Base-by-base conservation (phyloP, 352 stramenopile genomes). In the Phytopythium mirpurense region DNA sequence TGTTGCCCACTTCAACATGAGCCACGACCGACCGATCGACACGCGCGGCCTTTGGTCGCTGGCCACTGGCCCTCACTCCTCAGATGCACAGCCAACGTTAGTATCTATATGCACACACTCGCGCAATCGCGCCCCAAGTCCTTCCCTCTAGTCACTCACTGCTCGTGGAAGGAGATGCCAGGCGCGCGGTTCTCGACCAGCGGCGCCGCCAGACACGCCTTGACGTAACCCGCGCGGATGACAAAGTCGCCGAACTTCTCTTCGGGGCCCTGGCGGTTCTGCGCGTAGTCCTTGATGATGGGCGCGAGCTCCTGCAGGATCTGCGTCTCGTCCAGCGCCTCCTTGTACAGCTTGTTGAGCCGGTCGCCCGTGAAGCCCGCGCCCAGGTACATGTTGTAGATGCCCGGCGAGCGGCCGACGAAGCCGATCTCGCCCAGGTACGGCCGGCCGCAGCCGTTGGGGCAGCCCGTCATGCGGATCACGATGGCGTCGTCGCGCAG, bases 351-450 rank as follows among this genome's bases (percentile, higher is more conserved):
- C 63, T 92, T 90, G 76, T 86, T 88, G 35, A 94, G 68, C 24
- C 83, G 77, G 50, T 90, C 77, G 8, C 82, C 81, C 0, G 67
- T 56, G 50, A 82, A 82, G 32, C 81, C 82, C 38, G 95, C 96
- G 47, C 96, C 96, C 14, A 99, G 66, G 84, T 97, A 99, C 43
- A 99, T 52, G 77, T 99, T 97, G 77, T 99, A 99, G 52, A 79
- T 96, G 57, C 97, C 96, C 1, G 95, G 84, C 38, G 94, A 96
- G 69, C 98, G 95, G 50, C 96, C 96, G 27, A 99, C 95, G 60
- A 99, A 98, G 48, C 90, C 96, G 45, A 99, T 88, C 75, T 99
- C 96, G 21, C 96, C 96, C 83, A 99, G 93, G 83, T 98, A 98
- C 19, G 96, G 96, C 16, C 96, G 75, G 4, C 93, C 96, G 64